A percentile compares a stretch with the other conserved stretches of the same genome.
phyloP scores from a whole-genome alignment of 345 rosid genomes.

The Eucalyptus grandis region DNA sequence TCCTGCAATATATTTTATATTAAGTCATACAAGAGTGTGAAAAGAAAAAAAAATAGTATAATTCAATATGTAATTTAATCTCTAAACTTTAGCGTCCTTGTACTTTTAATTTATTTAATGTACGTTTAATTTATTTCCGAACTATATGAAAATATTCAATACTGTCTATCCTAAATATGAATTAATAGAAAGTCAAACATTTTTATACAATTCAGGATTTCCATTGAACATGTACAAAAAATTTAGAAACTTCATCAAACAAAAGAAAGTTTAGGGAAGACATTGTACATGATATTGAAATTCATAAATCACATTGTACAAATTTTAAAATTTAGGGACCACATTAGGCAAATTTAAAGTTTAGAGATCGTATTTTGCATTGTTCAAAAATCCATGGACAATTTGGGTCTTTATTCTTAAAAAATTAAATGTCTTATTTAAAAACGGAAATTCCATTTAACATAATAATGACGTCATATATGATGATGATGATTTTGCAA shows the following conservation, averaged over 20 bases:
- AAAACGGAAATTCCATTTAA: not conserved
- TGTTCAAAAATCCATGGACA: not conserved
- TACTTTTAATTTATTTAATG: no score
- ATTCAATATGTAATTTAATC: accelerated
- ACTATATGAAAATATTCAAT: no score
- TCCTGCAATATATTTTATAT: constrained; percentile 21
- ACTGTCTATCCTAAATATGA: accelerated
- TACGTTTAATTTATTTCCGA: accelerated
- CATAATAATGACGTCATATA: not conserved
- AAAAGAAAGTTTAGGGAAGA: no score
- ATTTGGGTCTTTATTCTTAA: no score
- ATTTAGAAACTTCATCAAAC: no score
- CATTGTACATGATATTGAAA: accelerated
- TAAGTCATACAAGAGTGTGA: no score
- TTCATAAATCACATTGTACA: accelerated
- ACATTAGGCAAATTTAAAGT: accelerated
- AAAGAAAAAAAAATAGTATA: no score
- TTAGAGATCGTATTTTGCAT: accelerated
- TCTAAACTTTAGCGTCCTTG: accelerated
- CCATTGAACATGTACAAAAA: accelerated
- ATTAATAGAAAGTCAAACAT: no score
- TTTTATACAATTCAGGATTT: no score
- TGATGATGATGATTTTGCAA: not conserved
- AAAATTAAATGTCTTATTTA: not conserved
- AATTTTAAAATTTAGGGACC: no score